Evolutionary conservation across 75 land plant species (phyloP).

Genomic region (Gnetum montanum): DNA sequence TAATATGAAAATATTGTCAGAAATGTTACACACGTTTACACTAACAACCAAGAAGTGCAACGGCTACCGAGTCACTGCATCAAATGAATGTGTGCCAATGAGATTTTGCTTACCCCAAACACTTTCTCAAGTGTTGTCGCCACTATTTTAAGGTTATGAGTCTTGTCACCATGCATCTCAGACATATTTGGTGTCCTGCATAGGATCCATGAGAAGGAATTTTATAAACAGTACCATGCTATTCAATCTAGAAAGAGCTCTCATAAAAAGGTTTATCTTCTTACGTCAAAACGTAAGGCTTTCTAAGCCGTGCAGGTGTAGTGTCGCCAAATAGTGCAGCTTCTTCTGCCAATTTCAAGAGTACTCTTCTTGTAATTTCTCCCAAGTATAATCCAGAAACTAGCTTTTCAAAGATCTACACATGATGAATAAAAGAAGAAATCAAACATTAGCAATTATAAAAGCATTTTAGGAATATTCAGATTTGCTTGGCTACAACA

Average conservation of each 20-base stretch:
- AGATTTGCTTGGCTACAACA: too few relatives aligned
- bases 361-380: slow-evolving; percentile 58
- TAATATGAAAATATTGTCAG: too few relatives aligned
- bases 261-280: too few relatives aligned
- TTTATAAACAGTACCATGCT: too few relatives aligned
- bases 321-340: slow-evolving; percentile 51
- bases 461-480: too few relatives aligned
- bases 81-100: too few relatives aligned
- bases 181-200: slow-evolving; percentile 72
- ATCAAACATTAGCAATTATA: too few relatives aligned
- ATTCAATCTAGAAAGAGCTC: too few relatives aligned
- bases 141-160: slow-evolving; percentile 34
- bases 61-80: too few relatives aligned
- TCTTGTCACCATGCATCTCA: slow-evolving; percentile 62
- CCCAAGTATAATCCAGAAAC: slow-evolving; percentile 80
- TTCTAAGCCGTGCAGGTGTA: too few relatives aligned
- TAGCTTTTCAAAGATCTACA: slow-evolving; percentile 68
- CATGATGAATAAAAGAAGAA: neutral
- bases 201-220: too few relatives aligned
- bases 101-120: slow-evolving; percentile 32
- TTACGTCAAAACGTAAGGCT: too few relatives aligned
- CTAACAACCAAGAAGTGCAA: slow-evolving; percentile 6
- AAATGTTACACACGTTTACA: neutral
- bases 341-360: slow-evolving; percentile 58
- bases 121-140: slow-evolving; percentile 23